Evolutionary conservation across 495 filamentous ascomycete genomes (phyloP).

Genomic region (Penicillium parvum): DNA sequence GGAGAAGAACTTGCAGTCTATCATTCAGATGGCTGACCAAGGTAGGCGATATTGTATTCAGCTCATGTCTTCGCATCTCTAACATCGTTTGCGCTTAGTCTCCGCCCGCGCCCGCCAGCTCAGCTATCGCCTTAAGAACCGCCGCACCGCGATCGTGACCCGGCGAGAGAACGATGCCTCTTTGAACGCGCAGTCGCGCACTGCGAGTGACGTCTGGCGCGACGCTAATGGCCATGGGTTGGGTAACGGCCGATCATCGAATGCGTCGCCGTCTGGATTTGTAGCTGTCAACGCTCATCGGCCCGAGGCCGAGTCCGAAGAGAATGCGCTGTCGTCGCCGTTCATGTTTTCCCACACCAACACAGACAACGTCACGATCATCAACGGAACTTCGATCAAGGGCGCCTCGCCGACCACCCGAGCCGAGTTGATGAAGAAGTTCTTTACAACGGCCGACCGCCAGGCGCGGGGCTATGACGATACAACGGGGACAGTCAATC

Average conservation of each 20-base stretch:
- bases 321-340: slow-evolving; percentile 32
- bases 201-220: slow-evolving; percentile 36
- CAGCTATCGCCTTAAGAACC: slow-evolving; percentile 73
- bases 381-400: slow-evolving; percentile 48
- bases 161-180: slow-evolving; percentile 49
- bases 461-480: slow-evolving; percentile 37
- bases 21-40: slow-evolving; percentile 79
- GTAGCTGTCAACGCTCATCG: slow-evolving; percentile 53
- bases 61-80: not conserved
- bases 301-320: slow-evolving; percentile 31
- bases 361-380: slow-evolving; percentile 45
- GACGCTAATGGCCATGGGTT: slow-evolving; percentile 27
- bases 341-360: slow-evolving; percentile 43
- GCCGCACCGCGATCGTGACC: slow-evolving; percentile 64
- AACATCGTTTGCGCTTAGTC: slow-evolving; percentile 40
- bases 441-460: slow-evolving; percentile 53
- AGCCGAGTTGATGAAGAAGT: slow-evolving; percentile 52
- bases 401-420: slow-evolving; percentile 51
- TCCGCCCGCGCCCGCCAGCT: slow-evolving; percentile 76
- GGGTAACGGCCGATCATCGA: slow-evolving; percentile 28
- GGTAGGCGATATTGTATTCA: slow-evolving; percentile 40
- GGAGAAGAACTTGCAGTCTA: slow-evolving; percentile 65
- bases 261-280: slow-evolving; percentile 48
- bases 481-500: slow-evolving; percentile 19
- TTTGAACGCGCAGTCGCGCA: slow-evolving; percentile 29